Conservation (phyloP, 768 basidiomycete species). For the Termitomyces sp. region DNA sequence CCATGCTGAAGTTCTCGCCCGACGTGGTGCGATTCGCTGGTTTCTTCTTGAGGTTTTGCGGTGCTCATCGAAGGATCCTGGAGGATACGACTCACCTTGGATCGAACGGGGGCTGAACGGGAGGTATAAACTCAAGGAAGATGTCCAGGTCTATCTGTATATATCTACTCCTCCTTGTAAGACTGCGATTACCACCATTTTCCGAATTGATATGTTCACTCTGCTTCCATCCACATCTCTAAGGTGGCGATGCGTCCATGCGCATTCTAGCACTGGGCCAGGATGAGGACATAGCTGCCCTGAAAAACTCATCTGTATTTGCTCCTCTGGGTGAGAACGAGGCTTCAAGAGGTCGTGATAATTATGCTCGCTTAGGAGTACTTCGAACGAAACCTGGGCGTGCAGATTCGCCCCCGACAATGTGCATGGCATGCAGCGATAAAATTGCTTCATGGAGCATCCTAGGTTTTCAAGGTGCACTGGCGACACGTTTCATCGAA, state of each 20-base stretch:
- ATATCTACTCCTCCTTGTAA: conserved; percentile 56
- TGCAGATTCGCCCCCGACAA: conserved; percentile 78
- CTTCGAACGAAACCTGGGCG: conserved; percentile 93
- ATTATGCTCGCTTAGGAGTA: conserved; percentile 68
- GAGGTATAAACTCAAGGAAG: conserved; percentile 39
- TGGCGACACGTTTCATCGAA: conserved; percentile 46
- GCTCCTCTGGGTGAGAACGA: conserved; percentile 26
- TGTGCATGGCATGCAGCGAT: conserved; percentile 91
- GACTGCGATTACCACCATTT: conserved; percentile 12
- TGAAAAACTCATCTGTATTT: conserved; percentile 49
- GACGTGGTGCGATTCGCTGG: conserved; percentile 76
- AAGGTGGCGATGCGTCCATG: conserved; percentile 90
- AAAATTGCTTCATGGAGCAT: conserved; percentile 88
- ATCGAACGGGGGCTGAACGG: conserved; percentile 29
- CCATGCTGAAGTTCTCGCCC: conserved; percentile 90
- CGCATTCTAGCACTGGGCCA: conserved; percentile 71
- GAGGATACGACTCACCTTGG: conserved; percentile 40
- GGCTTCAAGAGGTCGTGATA: conserved; percentile 71
- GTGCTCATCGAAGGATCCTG: conserved; percentile 10
- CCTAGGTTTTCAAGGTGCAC: conserved; percentile 81
- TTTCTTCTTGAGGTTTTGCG: conserved; percentile 64
- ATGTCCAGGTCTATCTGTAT: conserved; percentile 60
- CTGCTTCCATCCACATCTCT: background rate
- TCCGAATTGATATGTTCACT: conserved; percentile 4
- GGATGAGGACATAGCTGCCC: conserved; percentile 61